Conservation (phyloP, 371 early-diverging fungal species). For the Rhizopus delemar region DNA sequence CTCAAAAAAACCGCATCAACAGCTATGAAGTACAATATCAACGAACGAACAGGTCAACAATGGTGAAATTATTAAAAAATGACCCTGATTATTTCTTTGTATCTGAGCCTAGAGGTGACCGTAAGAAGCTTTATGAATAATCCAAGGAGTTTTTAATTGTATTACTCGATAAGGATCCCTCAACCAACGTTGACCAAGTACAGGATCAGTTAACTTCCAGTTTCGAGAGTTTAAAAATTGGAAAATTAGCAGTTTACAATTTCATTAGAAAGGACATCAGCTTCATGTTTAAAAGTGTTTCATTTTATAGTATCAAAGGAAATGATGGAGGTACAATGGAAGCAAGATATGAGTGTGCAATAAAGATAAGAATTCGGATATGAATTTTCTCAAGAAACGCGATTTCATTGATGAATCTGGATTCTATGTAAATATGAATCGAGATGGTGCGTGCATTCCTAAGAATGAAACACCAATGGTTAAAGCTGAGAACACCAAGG, state of each 20-base stretch:
- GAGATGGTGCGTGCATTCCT: not conserved
- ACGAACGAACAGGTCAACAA: not conserved
- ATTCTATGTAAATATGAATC: constrained; percentile 4
- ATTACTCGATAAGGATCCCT: not conserved
- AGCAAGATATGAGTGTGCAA: not conserved
- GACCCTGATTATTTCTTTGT: not conserved
- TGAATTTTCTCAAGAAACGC: constrained; percentile 7
- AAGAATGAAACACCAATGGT: not conserved
- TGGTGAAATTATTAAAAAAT: not conserved
- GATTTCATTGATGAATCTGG: constrained; percentile 15
- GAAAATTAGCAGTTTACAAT: not conserved
- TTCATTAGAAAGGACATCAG: not conserved
- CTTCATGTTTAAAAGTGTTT: not conserved
- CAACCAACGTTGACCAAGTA: not conserved
- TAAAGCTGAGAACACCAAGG: not conserved
- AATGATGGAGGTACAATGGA: not conserved
- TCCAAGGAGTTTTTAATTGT: not conserved
- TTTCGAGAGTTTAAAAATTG: constrained; percentile 1
- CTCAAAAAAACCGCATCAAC: too few relatives aligned
- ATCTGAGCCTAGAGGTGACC: not conserved
- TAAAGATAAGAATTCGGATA: not conserved
- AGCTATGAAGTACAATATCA: too few relatives aligned
- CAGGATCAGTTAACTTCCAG: not conserved
- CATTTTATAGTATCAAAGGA: not conserved
- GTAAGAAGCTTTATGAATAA: not conserved